phyloP scores from a whole-genome alignment of 345 rosid species.

The Diplotaxis tenuifolia region DNA sequence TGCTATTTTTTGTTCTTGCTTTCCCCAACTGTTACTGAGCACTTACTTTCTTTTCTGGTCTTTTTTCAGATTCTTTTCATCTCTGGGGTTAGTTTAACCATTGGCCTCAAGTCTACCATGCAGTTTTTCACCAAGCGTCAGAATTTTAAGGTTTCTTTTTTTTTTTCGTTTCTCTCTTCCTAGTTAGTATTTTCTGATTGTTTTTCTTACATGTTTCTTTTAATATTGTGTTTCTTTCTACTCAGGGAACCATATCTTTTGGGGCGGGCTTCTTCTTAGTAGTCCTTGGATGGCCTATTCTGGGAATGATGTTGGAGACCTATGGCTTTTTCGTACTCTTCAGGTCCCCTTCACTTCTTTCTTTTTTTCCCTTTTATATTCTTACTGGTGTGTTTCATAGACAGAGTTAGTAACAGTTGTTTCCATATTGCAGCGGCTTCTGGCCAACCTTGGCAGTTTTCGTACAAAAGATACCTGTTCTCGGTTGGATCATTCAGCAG shows the following conservation, averaged over 20 bases:
- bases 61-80: slow-evolving; percentile 75
- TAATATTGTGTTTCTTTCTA: background rate
- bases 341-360: slow-evolving; percentile 51
- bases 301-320: slow-evolving; percentile 89
- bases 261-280: slow-evolving; percentile 87
- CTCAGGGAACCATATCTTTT: slow-evolving; percentile 92
- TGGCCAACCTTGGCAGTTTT: slow-evolving; percentile 97
- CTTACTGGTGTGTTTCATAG: background rate
- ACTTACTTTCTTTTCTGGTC: background rate
- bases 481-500: slow-evolving; percentile 89
- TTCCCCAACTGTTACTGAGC: background rate
- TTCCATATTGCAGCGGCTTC: slow-evolving; percentile 69
- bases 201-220: background rate
- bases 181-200: background rate
- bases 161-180: slow-evolving; percentile 1
- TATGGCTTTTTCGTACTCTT: slow-evolving; percentile 91
- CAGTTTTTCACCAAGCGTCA: slow-evolving; percentile 94
- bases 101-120: slow-evolving; percentile 91
- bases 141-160: slow-evolving; percentile 67
- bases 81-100: slow-evolving; percentile 91
- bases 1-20: background rate
- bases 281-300: slow-evolving; percentile 90
- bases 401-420: background rate
- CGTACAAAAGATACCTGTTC: slow-evolving; percentile 85
- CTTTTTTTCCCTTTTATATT: background rate